These are phyloP conservation scores for Gelatoporia subvermispora DNA, from an alignment of 768 basidiomycete genomes.

Conservation along the genomic window DNA sequence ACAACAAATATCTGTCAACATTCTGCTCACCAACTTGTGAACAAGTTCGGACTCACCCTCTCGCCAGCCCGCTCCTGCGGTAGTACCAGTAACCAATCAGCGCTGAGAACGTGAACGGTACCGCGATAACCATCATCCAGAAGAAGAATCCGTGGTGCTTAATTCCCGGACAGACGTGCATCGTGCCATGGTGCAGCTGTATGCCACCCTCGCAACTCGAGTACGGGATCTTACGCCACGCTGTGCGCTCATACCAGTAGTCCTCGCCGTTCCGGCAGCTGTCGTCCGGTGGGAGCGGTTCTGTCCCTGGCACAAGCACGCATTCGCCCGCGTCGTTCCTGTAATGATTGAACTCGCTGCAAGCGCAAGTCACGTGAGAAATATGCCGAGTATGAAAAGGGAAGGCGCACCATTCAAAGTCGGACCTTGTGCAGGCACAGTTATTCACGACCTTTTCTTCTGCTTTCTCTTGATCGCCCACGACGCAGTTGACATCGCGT, in stretches of 20 bases:
- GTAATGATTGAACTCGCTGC: slow-evolving; percentile 89
- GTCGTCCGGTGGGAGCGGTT: slow-evolving; percentile 56
- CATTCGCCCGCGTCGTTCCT: slow-evolving; percentile 69
- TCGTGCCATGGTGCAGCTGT: slow-evolving; percentile 69
- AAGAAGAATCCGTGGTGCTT: slow-evolving; percentile 69
- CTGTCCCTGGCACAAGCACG: slow-evolving; percentile 67
- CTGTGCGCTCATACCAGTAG: slow-evolving; percentile 92
- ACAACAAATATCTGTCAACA: slow-evolving; percentile 10
- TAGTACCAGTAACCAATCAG: slow-evolving; percentile 82
- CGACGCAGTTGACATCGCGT: slow-evolving; percentile 74
- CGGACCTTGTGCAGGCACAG: slow-evolving; percentile 66
- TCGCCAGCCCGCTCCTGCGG: slow-evolving; percentile 60
- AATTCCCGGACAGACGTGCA: slow-evolving; percentile 81
- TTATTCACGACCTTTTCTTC: slow-evolving; percentile 52
- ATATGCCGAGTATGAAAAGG: background rate
- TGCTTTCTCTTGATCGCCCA: slow-evolving; percentile 64
- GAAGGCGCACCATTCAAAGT: slow-evolving; percentile 87
- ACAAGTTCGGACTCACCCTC: slow-evolving; percentile 55
- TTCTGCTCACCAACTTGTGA: slow-evolving; percentile 5
- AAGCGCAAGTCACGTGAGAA: background rate
- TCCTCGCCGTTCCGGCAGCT: slow-evolving; percentile 59
- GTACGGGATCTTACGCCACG: slow-evolving; percentile 86
- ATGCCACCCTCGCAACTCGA: slow-evolving; percentile 81
- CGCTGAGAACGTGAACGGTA: slow-evolving; percentile 76
- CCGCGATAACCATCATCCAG: slow-evolving; percentile 73